phyloP scores from a whole-genome alignment of 139 green algal genomes.

The Volvox africanus region DNA sequence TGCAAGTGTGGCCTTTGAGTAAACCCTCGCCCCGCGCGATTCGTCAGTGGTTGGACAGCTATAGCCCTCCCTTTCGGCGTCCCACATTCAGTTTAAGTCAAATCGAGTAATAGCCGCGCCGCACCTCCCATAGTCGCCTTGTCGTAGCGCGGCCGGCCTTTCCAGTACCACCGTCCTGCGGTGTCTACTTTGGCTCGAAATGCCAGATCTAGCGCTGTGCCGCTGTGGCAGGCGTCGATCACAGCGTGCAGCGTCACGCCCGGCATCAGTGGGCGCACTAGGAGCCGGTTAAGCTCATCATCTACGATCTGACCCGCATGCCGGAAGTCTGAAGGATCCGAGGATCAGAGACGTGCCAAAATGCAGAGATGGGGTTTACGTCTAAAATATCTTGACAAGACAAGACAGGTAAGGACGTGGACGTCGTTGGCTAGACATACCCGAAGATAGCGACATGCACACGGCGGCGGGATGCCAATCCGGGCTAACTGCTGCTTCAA shows the following conservation, averaged over 20 bases:
- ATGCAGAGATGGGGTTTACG: too few species aligned
- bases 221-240: constrained; percentile 88
- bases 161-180: constrained; percentile 70
- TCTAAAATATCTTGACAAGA: too few species aligned
- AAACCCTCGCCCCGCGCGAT: too few species aligned
- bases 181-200: constrained; percentile 68
- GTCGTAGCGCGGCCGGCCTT: constrained; percentile 31
- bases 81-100: too few species aligned
- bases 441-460: too few species aligned
- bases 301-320: constrained; percentile 72
- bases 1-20: too few species aligned
- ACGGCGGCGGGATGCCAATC: too few species aligned
- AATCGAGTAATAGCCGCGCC: background rate
- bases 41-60: too few species aligned
- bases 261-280: constrained; percentile 64
- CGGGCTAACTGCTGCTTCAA: too few species aligned
- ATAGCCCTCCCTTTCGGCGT: too few species aligned
- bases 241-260: constrained; percentile 81
- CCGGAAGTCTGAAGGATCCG: constrained; percentile 18
- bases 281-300: constrained; percentile 76
- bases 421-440: too few species aligned
- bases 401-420: too few species aligned
- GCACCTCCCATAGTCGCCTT: constrained; percentile 25
- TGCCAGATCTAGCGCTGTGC: constrained; percentile 78
- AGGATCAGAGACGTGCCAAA: background rate